phyloP scores from a whole-genome alignment of 192 early-diverging fungal species.

The Gamsiella multidivaricata region DNA sequence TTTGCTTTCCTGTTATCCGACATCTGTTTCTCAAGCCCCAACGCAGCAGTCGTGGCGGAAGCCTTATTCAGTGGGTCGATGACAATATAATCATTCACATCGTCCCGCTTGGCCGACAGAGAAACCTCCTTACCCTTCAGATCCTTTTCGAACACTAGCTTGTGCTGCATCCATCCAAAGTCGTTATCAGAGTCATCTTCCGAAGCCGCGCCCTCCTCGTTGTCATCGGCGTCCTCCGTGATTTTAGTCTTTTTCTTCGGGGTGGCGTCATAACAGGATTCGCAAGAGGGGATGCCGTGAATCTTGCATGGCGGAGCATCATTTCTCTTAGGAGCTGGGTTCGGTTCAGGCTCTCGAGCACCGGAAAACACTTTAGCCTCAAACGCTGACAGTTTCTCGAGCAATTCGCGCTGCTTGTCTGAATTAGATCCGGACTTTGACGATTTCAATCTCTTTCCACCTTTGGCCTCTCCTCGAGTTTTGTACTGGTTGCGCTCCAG shows the following conservation, averaged over 20 bases:
- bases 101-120: constrained; percentile 61
- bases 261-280: constrained; percentile 72
- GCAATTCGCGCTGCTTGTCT: constrained; percentile 38
- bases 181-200: constrained; percentile 54
- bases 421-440: background rate
- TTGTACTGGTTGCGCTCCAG: constrained; percentile 62
- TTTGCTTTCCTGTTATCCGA: constrained; percentile 27
- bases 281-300: constrained; percentile 76
- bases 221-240: constrained; percentile 35
- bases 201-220: constrained; percentile 14
- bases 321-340: constrained; percentile 36
- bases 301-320: constrained; percentile 67
- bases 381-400: constrained; percentile 69
- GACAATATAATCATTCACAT: constrained; percentile 73
- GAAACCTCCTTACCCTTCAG: constrained; percentile 65
- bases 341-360: constrained; percentile 14
- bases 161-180: constrained; percentile 83
- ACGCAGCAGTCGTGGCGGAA: constrained; percentile 18
- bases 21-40: constrained; percentile 49
- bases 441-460: constrained; percentile 29
- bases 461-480: constrained; percentile 41
- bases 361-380: constrained; percentile 59
- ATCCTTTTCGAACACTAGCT: constrained; percentile 81
- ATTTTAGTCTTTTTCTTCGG: constrained; percentile 26
- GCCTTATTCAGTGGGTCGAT: constrained; percentile 70